Base-by-base conservation (phyloP, 2,329 filamentous ascomycete species). In the Ophiocordyceps camponoti-rufipedis region DNA sequence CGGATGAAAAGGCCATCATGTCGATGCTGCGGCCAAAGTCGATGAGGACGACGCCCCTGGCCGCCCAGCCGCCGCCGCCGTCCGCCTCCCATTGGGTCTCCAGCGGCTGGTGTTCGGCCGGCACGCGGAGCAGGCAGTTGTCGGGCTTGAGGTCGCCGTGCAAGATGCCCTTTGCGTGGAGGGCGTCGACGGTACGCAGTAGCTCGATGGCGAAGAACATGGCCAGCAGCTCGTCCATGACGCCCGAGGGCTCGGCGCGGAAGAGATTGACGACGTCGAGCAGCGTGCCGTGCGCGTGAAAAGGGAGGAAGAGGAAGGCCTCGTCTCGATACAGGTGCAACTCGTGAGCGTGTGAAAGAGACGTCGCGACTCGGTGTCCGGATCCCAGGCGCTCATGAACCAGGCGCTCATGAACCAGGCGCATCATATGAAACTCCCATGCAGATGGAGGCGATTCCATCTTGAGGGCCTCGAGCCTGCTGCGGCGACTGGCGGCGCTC, bases 391-490 rank as follows among this genome's bases (percentile, higher is more conserved):
- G 82, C 19, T 74, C 68, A 51, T 23, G 23, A 5, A 84, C 78
- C 46, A 86, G 75, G 1, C 85, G 81, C 68, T 74, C 68, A 51
- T 23, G 23, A 5, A 84, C 78, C 46, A 86, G 75, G 1, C 85
- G 81, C 68, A 96, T 86, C 62, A 98, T 93, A 63, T 94, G 84
- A 58, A 96, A 98, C 58, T 98, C 91, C 91, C 91, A 98, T 0
- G 84, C 72, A 5, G 80, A 82, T 0, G 89, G 85, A 1, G 88
- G 86, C 31, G 82, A 75, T 64, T 98, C 91, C 78, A 94, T 88
- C 63, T 98, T 98, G 53, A 98, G 71, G 1, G 91, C 91, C 61
- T 95, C 87, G 5, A 91, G 70, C 1, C 67, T 51, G 41, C 67
- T 67, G 40, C 83, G 77, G 42, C 68, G 65, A 32, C 65, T 66